phyloP scores from a whole-genome alignment of 2,329 filamentous ascomycete species.

The Xylaria sp. region DNA sequence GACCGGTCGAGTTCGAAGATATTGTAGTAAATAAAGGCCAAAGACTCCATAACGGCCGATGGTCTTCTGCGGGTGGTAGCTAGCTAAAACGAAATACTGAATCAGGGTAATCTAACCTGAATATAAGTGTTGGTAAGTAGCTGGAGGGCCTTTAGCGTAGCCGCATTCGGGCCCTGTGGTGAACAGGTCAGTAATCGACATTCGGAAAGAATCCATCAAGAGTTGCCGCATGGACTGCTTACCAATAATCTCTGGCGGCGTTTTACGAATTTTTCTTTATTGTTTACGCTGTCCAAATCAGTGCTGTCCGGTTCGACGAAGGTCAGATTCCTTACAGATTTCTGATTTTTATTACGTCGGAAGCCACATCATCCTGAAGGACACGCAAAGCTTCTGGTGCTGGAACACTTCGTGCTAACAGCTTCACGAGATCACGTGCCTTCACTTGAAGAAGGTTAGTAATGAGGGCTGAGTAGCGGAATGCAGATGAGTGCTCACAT shows the following conservation, averaged over 20 bases:
- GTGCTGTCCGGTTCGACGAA: slow-evolving; percentile 33
- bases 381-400: slow-evolving; percentile 95
- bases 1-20: background rate
- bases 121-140: slow-evolving; percentile 92
- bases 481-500: slow-evolving; percentile 42
- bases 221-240: background rate
- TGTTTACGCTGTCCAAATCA: slow-evolving; percentile 90
- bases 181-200: slow-evolving; percentile 13
- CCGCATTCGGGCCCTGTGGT: slow-evolving; percentile 79
- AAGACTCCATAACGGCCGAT: background rate
- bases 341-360: slow-evolving; percentile 77
- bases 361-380: slow-evolving; percentile 88
- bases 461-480: slow-evolving; percentile 4
- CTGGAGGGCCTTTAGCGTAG: slow-evolving; percentile 85
- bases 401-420: slow-evolving; percentile 90
- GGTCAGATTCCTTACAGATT: slow-evolving; percentile 26
- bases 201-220: background rate
- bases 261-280: slow-evolving; percentile 97
- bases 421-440: slow-evolving; percentile 91
- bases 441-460: slow-evolving; percentile 65
- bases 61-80: background rate
- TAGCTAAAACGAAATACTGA: background rate
- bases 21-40: background rate
- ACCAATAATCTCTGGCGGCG: slow-evolving; percentile 85
- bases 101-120: slow-evolving; percentile 60